Conservation (phyloP, 257 asterid genomes). For the Scutellaria barbata region DNA sequence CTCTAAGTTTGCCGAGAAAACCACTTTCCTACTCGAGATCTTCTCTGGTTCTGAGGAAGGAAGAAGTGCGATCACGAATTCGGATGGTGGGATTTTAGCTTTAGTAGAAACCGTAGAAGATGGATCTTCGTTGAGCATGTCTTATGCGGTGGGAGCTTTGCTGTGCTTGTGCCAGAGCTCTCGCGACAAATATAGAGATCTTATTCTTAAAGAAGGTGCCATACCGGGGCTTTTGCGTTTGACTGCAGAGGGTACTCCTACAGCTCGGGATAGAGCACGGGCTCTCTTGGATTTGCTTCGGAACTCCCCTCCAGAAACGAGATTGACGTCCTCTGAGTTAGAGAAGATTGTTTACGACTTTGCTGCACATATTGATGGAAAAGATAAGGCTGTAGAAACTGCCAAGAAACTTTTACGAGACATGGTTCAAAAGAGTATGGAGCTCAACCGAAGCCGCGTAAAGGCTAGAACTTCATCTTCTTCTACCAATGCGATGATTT, state of each 20-base stretch:
- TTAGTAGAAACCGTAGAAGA: conserved; percentile 85
- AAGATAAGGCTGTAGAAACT: conserved; percentile 74
- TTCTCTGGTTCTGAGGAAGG: conserved; percentile 75
- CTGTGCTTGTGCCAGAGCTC: conserved; percentile 68
- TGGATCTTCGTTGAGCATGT: conserved; percentile 82
- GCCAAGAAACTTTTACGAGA: conserved; percentile 77
- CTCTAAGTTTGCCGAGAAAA: conserved; percentile 85
- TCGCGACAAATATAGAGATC: conserved; percentile 75
- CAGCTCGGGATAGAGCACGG: conserved; percentile 75
- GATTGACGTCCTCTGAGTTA: conserved; percentile 63
- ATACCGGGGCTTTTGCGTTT: conserved; percentile 85
- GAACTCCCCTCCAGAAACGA: conserved; percentile 53
- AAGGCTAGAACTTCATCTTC: conserved; percentile 49
- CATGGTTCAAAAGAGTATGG: conserved; percentile 77
- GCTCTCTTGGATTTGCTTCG: conserved; percentile 78
- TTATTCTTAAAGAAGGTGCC: conserved; percentile 83
- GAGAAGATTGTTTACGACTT: conserved; percentile 76
- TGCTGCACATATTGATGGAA: conserved; percentile 70
- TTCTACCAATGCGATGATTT: conserved; percentile 41
- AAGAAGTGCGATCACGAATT: conserved; percentile 58
- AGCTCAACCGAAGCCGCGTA: conserved; percentile 47
- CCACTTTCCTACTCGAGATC: conserved; percentile 72
- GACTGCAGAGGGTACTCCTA: conserved; percentile 82
- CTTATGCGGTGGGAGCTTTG: conserved; percentile 73
- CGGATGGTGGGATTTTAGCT: conserved; percentile 69